Evolutionary conservation across 2,329 filamentous ascomycete genomes (phyloP).

Genomic region (Metarhizium guizhouense): DNA sequence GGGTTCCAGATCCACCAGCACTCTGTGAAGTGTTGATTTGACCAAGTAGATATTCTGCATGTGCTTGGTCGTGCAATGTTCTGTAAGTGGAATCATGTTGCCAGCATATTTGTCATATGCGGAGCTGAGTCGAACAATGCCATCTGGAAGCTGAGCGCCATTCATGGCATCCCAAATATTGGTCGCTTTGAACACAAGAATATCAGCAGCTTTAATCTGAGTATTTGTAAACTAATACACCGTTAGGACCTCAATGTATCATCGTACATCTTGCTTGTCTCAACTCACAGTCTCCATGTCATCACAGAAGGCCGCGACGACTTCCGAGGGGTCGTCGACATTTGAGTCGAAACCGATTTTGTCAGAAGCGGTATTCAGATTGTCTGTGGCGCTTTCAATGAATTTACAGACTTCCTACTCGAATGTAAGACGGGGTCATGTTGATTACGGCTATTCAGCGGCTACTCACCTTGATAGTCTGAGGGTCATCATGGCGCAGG

Average conservation of each 20-base stretch:
- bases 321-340: background rate
- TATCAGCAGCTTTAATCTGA: background rate
- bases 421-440: too few relatives aligned
- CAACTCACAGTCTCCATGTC: constrained; percentile 1
- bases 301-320: constrained; percentile 1
- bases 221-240: background rate
- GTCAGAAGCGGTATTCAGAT: background rate
- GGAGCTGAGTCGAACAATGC: background rate
- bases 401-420: background rate
- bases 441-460: background rate
- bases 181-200: background rate
- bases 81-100: background rate
- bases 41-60: background rate
- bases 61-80: background rate
- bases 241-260: background rate
- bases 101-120: background rate
- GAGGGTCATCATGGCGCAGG: background rate
- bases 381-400: background rate
- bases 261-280: background rate
- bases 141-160: background rate
- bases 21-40: constrained; percentile 1
- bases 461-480: background rate
- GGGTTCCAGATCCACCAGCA: background rate
- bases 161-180: background rate
- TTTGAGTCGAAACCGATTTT: background rate